Conservation (phyloP, 1,139 yeast genomes). For the Blastobotrys buckinghamii region DNA sequence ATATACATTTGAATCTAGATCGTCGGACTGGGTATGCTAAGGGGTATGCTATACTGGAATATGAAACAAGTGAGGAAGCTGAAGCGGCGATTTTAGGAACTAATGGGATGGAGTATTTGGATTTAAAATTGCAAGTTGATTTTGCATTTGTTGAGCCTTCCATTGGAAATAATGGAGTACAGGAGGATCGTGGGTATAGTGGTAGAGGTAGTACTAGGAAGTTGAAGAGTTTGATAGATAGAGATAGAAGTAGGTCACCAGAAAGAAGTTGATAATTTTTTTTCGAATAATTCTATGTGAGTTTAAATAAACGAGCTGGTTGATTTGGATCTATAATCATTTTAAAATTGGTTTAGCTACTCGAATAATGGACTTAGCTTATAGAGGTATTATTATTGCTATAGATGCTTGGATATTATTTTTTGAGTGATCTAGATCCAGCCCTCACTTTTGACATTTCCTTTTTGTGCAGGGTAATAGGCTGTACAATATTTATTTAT, state of each 20-base stretch:
- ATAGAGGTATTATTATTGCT: too few relatives aligned
- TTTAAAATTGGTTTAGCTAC: too few relatives aligned
- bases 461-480: too few relatives aligned
- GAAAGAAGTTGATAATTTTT: neutral
- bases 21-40: constrained; percentile 41
- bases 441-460: too few relatives aligned
- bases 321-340: too few relatives aligned
- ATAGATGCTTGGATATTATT: too few relatives aligned
- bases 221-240: constrained; percentile 1
- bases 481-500: too few relatives aligned
- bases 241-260: constrained; percentile 13
- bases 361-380: too few relatives aligned
- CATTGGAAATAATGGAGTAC: neutral
- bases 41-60: constrained; percentile 42
- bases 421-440: too few relatives aligned
- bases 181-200: neutral
- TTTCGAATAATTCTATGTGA: neutral
- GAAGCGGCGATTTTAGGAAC: constrained; percentile 32
- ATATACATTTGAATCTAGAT: constrained; percentile 39
- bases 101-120: constrained; percentile 34
- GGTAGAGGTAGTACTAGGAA: neutral
- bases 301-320: too few relatives aligned
- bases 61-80: constrained; percentile 33
- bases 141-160: constrained; percentile 35
- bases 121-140: constrained; percentile 31